These are phyloP conservation scores for Anthracocystis setariae DNA, from an alignment of 1,284 basidiomycete species.

Conservation along the genomic window DNA sequence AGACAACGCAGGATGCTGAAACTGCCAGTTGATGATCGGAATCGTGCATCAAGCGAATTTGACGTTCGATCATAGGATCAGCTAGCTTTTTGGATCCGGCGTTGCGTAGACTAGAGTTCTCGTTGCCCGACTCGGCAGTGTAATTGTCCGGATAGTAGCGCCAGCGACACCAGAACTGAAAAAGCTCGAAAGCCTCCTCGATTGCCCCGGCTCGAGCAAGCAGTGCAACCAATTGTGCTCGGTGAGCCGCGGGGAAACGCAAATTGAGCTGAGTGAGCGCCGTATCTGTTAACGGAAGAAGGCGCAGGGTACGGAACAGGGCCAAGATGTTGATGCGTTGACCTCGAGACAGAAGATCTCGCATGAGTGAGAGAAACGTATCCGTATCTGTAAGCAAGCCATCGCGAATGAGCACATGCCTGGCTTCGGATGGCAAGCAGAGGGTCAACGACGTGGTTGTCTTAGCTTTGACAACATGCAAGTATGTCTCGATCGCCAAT, in stretches of 20 bases:
- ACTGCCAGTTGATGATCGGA: conserved; percentile 9
- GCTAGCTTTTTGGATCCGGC: not conserved
- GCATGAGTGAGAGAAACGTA: conserved; percentile 19
- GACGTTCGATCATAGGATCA: conserved; percentile 36
- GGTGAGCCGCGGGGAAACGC: conserved; percentile 12
- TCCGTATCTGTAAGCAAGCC: conserved; percentile 26
- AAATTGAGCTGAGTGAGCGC: conserved; percentile 23
- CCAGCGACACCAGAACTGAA: conserved; percentile 30
- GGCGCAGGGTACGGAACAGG: conserved; percentile 22
- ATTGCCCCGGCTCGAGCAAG: conserved; percentile 22
- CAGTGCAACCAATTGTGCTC: conserved; percentile 9
- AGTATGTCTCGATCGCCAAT: conserved; percentile 18
- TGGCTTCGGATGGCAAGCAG: not conserved
- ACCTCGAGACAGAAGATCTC: conserved; percentile 2
- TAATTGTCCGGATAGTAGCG: conserved; percentile 13
- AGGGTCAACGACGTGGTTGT: not conserved
- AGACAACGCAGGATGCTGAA: conserved; percentile 15
- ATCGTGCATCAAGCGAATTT: conserved; percentile 32
- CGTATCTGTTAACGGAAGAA: conserved; percentile 24
- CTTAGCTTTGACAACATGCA: conserved; percentile 34
- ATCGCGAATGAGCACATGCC: conserved; percentile 23
- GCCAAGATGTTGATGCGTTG: conserved; percentile 15
- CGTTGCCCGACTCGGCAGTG: not conserved
- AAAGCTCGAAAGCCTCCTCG: conserved; percentile 35
- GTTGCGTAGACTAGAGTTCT: conserved; percentile 2